These are phyloP conservation scores for Elongisporangium anandrum DNA, from an alignment of 352 stramenopile species.

Conservation along the genomic window DNA sequence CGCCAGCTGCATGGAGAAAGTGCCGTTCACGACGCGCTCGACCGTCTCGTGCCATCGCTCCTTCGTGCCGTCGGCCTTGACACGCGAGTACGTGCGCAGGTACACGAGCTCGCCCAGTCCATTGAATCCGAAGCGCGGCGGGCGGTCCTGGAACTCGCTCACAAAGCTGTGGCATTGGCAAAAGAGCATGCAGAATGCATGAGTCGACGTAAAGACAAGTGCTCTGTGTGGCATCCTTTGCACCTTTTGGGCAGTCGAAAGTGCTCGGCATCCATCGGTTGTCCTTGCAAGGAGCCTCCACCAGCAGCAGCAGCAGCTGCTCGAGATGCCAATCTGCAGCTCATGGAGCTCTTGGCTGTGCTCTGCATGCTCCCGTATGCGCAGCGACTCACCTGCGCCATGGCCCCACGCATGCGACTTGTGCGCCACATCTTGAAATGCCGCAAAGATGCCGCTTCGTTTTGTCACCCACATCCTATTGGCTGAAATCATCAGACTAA, in stretches of 20 bases:
- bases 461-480: neutral
- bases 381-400: neutral
- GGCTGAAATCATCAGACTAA: neutral
- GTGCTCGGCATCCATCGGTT: neutral
- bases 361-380: neutral
- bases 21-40: conserved; percentile 91
- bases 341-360: neutral
- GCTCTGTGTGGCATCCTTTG: neutral
- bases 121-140: conserved; percentile 91
- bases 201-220: neutral
- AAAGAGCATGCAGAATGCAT: neutral
- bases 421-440: neutral
- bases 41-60: conserved; percentile 92
- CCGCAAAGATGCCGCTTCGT: neutral
- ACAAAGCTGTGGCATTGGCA: conserved; percentile 29
- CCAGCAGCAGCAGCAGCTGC: neutral
- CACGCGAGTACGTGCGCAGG: conserved; percentile 88
- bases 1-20: conserved; percentile 36
- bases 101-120: conserved; percentile 92
- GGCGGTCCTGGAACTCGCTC: conserved; percentile 33
- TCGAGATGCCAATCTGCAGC: neutral
- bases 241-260: conserved; percentile 11
- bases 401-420: neutral
- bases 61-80: conserved; percentile 72
- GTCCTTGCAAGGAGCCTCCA: neutral